A percentile compares a stretch with the other conserved stretches of the same genome.
Conservation (phyloP, 805 yeast species). For the Nematodospora valgi region DNA sequence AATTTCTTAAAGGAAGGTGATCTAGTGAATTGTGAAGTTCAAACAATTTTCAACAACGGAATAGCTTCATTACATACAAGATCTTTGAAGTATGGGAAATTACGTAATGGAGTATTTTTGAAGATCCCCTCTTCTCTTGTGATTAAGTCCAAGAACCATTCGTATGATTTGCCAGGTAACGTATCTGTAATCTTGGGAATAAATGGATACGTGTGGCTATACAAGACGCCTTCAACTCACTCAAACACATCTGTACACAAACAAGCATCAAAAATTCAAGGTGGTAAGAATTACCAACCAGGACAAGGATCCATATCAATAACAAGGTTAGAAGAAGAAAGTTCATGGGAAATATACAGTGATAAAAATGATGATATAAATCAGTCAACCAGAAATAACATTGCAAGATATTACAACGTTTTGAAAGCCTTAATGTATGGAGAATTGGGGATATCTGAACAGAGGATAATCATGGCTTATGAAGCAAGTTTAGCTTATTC, state of each 20-base stretch:
- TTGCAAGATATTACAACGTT: slow-evolving; percentile 82
- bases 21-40: slow-evolving; percentile 92
- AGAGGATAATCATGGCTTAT: slow-evolving; percentile 74
- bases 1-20: slow-evolving; percentile 93
- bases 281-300: slow-evolving; percentile 37
- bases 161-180: slow-evolving; percentile 89
- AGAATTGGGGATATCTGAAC: slow-evolving; percentile 84
- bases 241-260: slow-evolving; percentile 5
- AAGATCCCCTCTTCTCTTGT: slow-evolving; percentile 80
- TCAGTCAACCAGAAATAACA: slow-evolving; percentile 60
- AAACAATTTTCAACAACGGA: slow-evolving; percentile 83
- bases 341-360: slow-evolving; percentile 92
- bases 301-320: slow-evolving; percentile 33
- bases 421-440: slow-evolving; percentile 76
- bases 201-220: slow-evolving; percentile 91
- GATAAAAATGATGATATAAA: slow-evolving; percentile 81
- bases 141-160: slow-evolving; percentile 81
- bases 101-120: slow-evolving; percentile 84
- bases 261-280: slow-evolving; percentile 16
- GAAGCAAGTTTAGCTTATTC: slow-evolving; percentile 84
- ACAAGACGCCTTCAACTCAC: slow-evolving; percentile 49
- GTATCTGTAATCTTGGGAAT: slow-evolving; percentile 89
- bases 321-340: slow-evolving; percentile 86
- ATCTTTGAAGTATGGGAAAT: slow-evolving; percentile 90
- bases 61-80: slow-evolving; percentile 93